Base-by-base conservation (phyloP, 176 grass and related monocot species). In the Aegilops tauschii region DNA sequence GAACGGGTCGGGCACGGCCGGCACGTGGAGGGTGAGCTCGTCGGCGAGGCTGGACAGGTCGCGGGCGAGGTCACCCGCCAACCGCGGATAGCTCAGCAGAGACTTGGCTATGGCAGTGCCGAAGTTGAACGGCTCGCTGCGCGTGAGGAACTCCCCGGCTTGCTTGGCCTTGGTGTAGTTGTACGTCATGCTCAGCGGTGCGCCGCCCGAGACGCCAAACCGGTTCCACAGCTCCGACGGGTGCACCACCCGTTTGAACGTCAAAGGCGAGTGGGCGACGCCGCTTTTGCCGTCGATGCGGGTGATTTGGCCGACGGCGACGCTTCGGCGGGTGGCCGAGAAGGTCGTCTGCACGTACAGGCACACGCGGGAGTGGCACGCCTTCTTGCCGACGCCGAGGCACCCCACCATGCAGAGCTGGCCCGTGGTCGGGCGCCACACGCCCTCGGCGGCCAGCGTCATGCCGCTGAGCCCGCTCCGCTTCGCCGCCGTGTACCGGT, bases 351-450 rank as follows among this genome's bases (percentile, higher is more conserved):
- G 95, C 69, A 93, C 47, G 82, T 97, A 95, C 6, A 97, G 87
- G 83, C 95, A 93, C 44, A 95, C 88, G 49, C 95, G 95, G 2
- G 95, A 87, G 76, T 71, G 47, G 69, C 95, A 97, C 17, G 62
- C 79, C 44, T 30, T 74, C 16, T 42, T 27, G 70, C 87, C 86
- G 65, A 31, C 84, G 61, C 85, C 89, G 28, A 93, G 81, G 87
- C 95, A 97, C 47, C 89, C 95, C 49, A 97, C 93, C 95, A 97
- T 97, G 95, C 93, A 97, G 42, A 97, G 89, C 83, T 95, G 93
- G 23, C 93, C 93, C 12, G 80, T 32, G 21, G 95, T 90, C 8
- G 91, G 73, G 29, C 77, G 92, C 95, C 95, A 97, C 67, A 93
- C 85, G 13, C 93, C 95, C 89, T 97, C 95, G 45, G 91, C 89